Evolutionary conservation across 176 grass and related monocot species (phyloP), one percentile per base, ranked within the genome.

Genomic region (Stipa capillata): DNA sequence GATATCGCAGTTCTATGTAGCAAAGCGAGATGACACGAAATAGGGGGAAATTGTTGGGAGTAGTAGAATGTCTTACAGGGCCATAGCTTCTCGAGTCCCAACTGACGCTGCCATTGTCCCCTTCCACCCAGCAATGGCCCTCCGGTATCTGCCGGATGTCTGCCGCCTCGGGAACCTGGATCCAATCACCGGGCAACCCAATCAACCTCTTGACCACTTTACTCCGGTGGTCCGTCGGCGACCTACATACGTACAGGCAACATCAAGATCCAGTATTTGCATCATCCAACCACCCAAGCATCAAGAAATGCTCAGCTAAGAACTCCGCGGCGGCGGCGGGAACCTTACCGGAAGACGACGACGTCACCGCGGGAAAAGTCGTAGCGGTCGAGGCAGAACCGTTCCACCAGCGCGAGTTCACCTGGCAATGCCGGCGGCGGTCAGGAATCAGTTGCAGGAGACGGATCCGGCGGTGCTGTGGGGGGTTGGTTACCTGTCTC

Each of bases 81-180:
- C 88, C 90, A 56, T 76, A 97, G 25, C 37, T 28, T 85, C 86
- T 65, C 13, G 88, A 97, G 81, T 93, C 94, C 77, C 76, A 71
- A 44, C 91, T 93, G 51, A 20, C 1, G 15, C 3, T 24, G 6
- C 81, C 41, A 83, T 91, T 93, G 65, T 91, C 94, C 57, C 94
- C 94, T 93, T 97, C 91, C 21, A 97, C 86, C 91, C 94, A 97
- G 73, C 90, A 97, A 79, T 91, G 88, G 3, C 94, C 94, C 34
- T 83, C 63, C 1, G 86, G 91, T 37, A 97, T 86, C 72, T 87
- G 57, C 16, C 81, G 18, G 81, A 97, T 83, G 51, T 93, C 91
- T 35, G 39, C 32, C 13, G 73, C 78, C 54, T 89, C 84, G 21
- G 81, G 94, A 65, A 93, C 69, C 86, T 89, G 86, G 74, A 97